A percentile compares a stretch with the other conserved stretches of the same genome.
These are phyloP conservation scores for Podila epigama DNA, from an alignment of 192 early-diverging fungal species.

Conservation along the genomic window DNA sequence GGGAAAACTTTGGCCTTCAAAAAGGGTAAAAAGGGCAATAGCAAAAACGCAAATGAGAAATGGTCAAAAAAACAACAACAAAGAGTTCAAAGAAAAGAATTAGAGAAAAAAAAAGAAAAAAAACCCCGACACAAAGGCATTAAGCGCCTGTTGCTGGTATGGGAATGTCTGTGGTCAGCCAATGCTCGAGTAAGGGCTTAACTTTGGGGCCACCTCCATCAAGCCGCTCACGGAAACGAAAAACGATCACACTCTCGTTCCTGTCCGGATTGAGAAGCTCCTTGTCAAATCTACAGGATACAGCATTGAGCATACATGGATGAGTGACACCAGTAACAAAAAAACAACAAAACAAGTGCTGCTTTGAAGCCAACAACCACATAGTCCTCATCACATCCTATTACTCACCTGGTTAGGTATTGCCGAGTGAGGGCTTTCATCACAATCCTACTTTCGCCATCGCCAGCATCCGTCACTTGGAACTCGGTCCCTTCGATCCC, in stretches of 20 bases:
- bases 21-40: too few relatives aligned
- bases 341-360: neutral
- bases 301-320: neutral
- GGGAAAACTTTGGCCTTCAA: too few relatives aligned
- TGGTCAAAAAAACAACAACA: too few relatives aligned
- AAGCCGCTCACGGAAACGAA: constrained; percentile 40
- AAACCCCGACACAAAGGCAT: too few relatives aligned
- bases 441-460: constrained; percentile 35
- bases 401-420: constrained; percentile 40
- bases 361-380: too few relatives aligned
- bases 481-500: constrained; percentile 44
- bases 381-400: too few relatives aligned
- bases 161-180: constrained; percentile 29
- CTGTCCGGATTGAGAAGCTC: constrained; percentile 49
- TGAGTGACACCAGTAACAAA: neutral
- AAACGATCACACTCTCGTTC: constrained; percentile 43
- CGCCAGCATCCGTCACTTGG: constrained; percentile 22
- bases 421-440: constrained; percentile 31
- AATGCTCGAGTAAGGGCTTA: constrained; percentile 28
- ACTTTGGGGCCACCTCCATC: constrained; percentile 32
- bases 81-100: too few relatives aligned
- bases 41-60: too few relatives aligned
- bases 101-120: too few relatives aligned
- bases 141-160: too few relatives aligned
- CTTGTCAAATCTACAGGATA: constrained; percentile 34